Conservation (phyloP, 257 asterid species). For the Cinchona pubescens region DNA sequence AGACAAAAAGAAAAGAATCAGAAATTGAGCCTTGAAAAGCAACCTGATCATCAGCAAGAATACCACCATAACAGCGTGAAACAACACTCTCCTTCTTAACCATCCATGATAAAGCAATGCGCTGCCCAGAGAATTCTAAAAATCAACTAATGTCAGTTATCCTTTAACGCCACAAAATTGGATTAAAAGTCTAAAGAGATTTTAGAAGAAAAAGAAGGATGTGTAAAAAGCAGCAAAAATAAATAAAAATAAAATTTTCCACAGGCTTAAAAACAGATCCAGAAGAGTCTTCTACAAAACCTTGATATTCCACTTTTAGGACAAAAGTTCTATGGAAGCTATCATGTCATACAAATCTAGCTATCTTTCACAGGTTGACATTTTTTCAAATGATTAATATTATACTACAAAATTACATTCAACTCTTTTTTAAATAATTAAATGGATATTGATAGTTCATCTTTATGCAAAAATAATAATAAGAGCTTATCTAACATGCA, state of each 20-base stretch:
- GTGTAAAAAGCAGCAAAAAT: neutral
- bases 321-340: neutral
- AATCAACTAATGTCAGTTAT: slow-evolving; percentile 23
- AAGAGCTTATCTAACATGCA: neutral
- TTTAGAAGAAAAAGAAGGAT: neutral
- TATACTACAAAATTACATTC: neutral
- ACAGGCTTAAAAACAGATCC: neutral
- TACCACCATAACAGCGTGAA: slow-evolving; percentile 92
- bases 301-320: neutral
- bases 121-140: slow-evolving; percentile 59
- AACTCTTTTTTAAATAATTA: neutral
- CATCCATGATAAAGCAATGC: slow-evolving; percentile 98
- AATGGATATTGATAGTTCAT: neutral
- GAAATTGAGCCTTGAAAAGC: slow-evolving; percentile 14
- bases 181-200: neutral
- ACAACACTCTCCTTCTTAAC: slow-evolving; percentile 79
- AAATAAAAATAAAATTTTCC: neutral
- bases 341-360: neutral
- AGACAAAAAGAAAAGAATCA: slow-evolving; percentile 3
- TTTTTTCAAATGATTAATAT: neutral
- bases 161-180: slow-evolving; percentile 6
- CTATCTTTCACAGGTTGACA: neutral
- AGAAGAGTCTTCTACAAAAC: neutral
- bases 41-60: slow-evolving; percentile 99
- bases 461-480: too few species aligned